A percentile compares a stretch with the other conserved stretches of the same genome.
phyloP scores from a whole-genome alignment of 2,329 filamentous ascomycete species.

The Alternaria hordeiaustralica region DNA sequence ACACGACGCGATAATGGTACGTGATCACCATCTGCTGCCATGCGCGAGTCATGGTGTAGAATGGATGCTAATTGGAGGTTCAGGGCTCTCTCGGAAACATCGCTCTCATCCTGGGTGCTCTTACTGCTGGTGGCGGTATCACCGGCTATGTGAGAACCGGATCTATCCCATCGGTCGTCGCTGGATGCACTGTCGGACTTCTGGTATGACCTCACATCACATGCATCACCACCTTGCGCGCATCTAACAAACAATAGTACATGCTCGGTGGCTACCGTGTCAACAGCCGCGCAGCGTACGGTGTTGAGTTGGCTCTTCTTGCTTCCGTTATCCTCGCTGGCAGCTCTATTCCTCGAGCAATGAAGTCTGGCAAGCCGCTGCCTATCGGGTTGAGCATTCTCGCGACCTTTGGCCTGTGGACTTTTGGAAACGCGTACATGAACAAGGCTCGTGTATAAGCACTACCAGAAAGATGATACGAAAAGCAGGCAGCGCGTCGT shows the following conservation, averaged over 20 bases:
- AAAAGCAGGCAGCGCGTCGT: neutral
- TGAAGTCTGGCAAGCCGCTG: conserved; percentile 83
- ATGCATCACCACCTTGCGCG: neutral
- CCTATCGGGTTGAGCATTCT: conserved; percentile 80
- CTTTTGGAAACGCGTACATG: conserved; percentile 75
- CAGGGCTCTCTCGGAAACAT: conserved; percentile 59
- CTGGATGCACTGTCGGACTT: conserved; percentile 81
- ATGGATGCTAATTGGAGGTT: conserved; percentile 8
- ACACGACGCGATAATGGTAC: neutral
- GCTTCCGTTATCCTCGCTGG: conserved; percentile 86
- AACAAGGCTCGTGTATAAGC: conserved; percentile 4
- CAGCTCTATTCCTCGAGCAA: conserved; percentile 82
- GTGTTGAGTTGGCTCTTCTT: conserved; percentile 85
- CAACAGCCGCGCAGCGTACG: conserved; percentile 76
- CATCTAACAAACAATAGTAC: conserved; percentile 57
- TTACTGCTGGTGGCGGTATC: conserved; percentile 87
- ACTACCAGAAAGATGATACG: neutral
- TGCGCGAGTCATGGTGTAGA: conserved; percentile 4
- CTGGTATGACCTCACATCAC: conserved; percentile 53
- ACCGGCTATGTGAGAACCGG: conserved; percentile 85
- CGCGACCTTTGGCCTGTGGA: conserved; percentile 77
- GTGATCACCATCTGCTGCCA: neutral
- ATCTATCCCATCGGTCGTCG: conserved; percentile 84
- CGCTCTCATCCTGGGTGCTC: conserved; percentile 77
- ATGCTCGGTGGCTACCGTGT: conserved; percentile 82